phyloP scores from a whole-genome alignment of 495 filamentous ascomycete species.

The Lasiosphaeria ovina region DNA sequence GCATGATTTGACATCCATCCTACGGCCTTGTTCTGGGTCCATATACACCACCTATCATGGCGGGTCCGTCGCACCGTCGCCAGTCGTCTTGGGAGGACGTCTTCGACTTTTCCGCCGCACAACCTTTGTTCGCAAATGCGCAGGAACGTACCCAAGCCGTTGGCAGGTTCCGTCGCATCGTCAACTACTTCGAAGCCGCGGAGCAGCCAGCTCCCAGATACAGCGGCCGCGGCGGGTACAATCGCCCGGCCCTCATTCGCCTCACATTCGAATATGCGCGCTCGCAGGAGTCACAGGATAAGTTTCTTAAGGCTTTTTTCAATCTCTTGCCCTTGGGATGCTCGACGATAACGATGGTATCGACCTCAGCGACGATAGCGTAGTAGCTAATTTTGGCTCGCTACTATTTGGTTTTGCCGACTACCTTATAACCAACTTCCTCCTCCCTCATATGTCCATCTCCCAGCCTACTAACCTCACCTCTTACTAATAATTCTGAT shows the following conservation, averaged over 20 bases:
- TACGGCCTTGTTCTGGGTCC: not conserved
- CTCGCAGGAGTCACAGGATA: conserved; percentile 22
- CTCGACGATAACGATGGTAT: conserved; percentile 10
- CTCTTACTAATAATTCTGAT: not conserved
- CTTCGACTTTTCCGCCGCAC: conserved; percentile 10
- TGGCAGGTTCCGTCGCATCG: conserved; percentile 16
- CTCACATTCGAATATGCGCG: conserved; percentile 27
- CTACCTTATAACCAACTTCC: not conserved
- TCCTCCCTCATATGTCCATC: not conserved
- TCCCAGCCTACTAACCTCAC: not conserved
- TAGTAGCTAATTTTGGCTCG: not conserved
- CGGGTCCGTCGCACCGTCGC: conserved; percentile 10
- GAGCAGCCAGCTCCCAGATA: conserved; percentile 7
- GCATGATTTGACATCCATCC: no score
- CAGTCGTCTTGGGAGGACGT: conserved; percentile 11
- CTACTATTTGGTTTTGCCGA: not conserved
- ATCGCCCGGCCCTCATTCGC: conserved; percentile 23
- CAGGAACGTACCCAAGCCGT: conserved; percentile 11
- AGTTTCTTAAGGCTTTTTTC: conserved; percentile 26
- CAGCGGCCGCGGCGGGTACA: conserved; percentile 15
- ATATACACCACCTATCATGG: not conserved
- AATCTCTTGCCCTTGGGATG: conserved; percentile 19
- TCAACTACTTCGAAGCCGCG: conserved; percentile 10
- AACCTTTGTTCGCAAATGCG: conserved; percentile 12
- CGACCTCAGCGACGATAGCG: conserved; percentile 16